These are phyloP conservation scores for Aspergillus neotritici DNA, from an alignment of 2,329 filamentous ascomycete genomes.

Conservation along the genomic window DNA sequence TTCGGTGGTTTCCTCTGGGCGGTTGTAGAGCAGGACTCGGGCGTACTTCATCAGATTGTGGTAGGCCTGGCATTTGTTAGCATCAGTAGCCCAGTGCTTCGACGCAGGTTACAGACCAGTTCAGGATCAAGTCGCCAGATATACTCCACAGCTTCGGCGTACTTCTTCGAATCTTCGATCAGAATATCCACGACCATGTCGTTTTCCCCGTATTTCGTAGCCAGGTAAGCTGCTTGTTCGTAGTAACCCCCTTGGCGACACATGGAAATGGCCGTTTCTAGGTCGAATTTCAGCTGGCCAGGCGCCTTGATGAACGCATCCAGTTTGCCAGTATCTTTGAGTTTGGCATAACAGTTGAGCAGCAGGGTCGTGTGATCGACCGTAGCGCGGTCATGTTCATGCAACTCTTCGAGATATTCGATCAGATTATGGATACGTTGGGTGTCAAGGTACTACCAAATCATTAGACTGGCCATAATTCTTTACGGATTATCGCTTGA, in stretches of 20 bases:
- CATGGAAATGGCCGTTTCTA: conserved; percentile 96
- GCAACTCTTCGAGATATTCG: conserved; percentile 91
- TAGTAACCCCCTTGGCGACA: conserved; percentile 95
- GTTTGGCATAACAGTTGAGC: conserved; percentile 93
- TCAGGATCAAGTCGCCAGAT: conserved; percentile 82
- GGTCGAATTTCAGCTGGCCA: conserved; percentile 81
- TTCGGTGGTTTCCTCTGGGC: conserved; percentile 72
- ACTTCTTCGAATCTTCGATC: conserved; percentile 90
- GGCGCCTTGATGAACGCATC: conserved; percentile 96
- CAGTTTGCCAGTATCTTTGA: conserved; percentile 94
- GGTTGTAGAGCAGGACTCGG: conserved; percentile 80
- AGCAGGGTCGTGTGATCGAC: conserved; percentile 92
- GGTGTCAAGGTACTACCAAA: conserved; percentile 75
- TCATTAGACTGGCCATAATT: conserved; percentile 10
- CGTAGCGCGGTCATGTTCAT: conserved; percentile 88
- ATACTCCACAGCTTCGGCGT: conserved; percentile 80
- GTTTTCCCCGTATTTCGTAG: conserved; percentile 87
- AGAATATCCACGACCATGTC: conserved; percentile 92
- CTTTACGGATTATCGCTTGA: neutral
- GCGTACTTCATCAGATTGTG: conserved; percentile 92
- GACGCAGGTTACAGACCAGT: conserved; percentile 48
- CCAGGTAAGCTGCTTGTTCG: conserved; percentile 92
- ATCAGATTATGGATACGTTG: conserved; percentile 97
- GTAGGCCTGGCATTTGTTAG: conserved; percentile 60
- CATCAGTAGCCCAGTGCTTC: neutral